These are phyloP conservation scores for Lactarius quietus DNA, from an alignment of 768 basidiomycete genomes.

Conservation along the genomic window DNA sequence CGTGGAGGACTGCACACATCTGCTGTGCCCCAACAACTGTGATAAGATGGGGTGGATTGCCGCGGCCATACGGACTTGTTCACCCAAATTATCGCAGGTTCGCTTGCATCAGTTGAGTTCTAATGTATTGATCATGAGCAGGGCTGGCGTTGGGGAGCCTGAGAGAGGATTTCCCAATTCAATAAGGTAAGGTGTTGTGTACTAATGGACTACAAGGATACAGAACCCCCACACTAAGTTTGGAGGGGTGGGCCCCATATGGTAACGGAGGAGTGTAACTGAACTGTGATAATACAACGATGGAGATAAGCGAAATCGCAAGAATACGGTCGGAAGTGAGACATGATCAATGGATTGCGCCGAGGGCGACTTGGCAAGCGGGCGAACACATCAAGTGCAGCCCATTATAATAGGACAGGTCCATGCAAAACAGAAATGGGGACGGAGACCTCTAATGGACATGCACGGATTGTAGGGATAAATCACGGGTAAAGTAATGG, in stretches of 20 bases:
- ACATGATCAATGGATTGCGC: neutral
- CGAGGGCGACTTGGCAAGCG: neutral
- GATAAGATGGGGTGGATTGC: neutral
- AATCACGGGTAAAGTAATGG: neutral
- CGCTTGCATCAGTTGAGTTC: conserved; percentile 9
- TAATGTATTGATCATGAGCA: neutral
- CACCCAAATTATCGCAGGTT: neutral
- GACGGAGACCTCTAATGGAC: neutral
- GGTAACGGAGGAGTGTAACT: neutral
- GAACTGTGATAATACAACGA: neutral
- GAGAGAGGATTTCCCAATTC: neutral
- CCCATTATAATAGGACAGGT: neutral
- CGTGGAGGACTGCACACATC: neutral
- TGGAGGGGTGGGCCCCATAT: neutral
- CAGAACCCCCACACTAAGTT: neutral
- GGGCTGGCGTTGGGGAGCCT: neutral
- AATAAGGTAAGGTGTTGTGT: neutral
- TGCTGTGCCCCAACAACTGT: neutral
- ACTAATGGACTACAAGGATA: neutral
- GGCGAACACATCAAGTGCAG: conserved; percentile 18
- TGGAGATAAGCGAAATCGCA: conserved; percentile 2
- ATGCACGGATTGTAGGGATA: neutral
- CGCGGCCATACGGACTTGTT: neutral
- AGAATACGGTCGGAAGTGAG: neutral
- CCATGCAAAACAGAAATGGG: neutral